Conservation (phyloP, 75 land plant species). For the Isoetes taiwanensis region DNA sequence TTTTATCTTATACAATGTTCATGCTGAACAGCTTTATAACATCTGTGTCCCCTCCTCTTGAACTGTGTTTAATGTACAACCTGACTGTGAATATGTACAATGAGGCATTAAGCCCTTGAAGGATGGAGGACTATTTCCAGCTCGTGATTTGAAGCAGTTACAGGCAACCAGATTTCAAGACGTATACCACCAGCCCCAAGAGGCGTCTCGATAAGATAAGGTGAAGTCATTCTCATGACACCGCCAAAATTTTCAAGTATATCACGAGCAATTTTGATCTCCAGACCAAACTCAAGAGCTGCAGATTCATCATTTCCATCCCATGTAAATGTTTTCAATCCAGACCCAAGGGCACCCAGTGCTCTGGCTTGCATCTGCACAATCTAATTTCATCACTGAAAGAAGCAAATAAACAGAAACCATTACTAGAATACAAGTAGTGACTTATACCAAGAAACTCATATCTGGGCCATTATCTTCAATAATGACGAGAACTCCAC, state of each 20-base stretch:
- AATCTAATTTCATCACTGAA: not conserved
- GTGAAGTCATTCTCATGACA: constrained; percentile 68
- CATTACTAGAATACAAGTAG: too few relatives aligned
- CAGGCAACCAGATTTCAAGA: constrained; percentile 78
- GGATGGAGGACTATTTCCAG: too few relatives aligned
- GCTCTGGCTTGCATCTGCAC: constrained; percentile 69
- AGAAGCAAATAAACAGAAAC: not conserved
- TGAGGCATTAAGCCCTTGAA: too few relatives aligned
- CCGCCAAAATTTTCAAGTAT: constrained; percentile 81
- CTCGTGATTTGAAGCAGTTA: too few relatives aligned
- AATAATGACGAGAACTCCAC: constrained; percentile 66
- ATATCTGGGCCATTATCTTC: constrained; percentile 90
- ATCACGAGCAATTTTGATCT: constrained; percentile 66
- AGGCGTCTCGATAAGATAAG: constrained; percentile 38
- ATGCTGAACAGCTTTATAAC: too few relatives aligned
- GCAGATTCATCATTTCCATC: constrained; percentile 57
- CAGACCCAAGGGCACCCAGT: constrained; percentile 55
- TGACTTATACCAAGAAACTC: constrained; percentile 83
- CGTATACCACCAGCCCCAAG: constrained; percentile 76
- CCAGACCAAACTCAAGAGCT: constrained; percentile 67
- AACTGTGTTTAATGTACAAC: too few relatives aligned
- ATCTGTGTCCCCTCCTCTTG: too few relatives aligned
- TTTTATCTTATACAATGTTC: too few relatives aligned
- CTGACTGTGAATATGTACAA: too few relatives aligned
- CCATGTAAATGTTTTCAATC: constrained; percentile 26